Evolutionary conservation across 495 filamentous ascomycete genomes (phyloP).

Genomic region (Aspergillus biplanus): DNA sequence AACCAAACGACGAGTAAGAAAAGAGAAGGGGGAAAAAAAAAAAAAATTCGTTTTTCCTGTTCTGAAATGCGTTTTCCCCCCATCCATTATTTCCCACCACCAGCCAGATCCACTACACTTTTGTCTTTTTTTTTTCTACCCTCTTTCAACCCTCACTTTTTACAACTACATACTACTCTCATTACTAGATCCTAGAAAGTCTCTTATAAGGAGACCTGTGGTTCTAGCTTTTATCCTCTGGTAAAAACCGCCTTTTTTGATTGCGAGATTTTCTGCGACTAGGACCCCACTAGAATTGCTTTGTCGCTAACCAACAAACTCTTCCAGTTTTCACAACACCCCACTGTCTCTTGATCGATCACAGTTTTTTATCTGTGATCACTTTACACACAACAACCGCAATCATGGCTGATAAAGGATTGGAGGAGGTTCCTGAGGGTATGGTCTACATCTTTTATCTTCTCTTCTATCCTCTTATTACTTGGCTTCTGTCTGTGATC

Average conservation of each 20-base stretch:
- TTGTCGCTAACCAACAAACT: constrained; percentile 40
- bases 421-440: constrained; percentile 95
- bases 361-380: constrained; percentile 75
- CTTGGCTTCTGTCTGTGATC: constrained; percentile 16
- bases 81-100: constrained; percentile 41
- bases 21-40: constrained; percentile 34
- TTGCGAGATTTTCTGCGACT: constrained; percentile 45
- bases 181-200: constrained; percentile 33
- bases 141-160: constrained; percentile 35
- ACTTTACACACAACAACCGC: constrained; percentile 59
- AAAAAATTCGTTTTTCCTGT: constrained; percentile 39
- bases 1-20: constrained; percentile 21
- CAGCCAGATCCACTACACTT: constrained; percentile 31
- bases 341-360: constrained; percentile 50
- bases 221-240: constrained; percentile 37
- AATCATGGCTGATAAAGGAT: constrained; percentile 99
- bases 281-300: constrained; percentile 35
- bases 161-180: constrained; percentile 19
- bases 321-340: constrained; percentile 37
- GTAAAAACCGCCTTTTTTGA: constrained; percentile 27
- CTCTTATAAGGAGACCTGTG: constrained; percentile 46
- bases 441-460: constrained; percentile 40
- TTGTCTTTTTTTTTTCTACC: constrained; percentile 24
- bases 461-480: constrained; percentile 17
- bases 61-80: constrained; percentile 24